Conservation (phyloP, 805 yeast genomes). For the Saccharomycopsis oosterbeekiorum region DNA sequence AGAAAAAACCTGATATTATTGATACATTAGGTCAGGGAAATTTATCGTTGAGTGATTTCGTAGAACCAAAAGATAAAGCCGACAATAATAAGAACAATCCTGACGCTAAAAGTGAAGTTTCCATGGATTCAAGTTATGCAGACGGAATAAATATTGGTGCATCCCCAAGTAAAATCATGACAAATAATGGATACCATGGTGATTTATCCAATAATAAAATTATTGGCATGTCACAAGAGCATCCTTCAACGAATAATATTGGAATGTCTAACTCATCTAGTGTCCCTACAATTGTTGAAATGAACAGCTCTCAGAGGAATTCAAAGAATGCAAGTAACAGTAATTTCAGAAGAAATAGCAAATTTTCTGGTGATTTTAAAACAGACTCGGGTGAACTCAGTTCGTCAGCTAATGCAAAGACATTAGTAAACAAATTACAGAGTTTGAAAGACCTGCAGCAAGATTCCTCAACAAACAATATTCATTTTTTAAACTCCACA, state of each 20-base stretch:
- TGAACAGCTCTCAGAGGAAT: background rate
- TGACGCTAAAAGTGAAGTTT: background rate
- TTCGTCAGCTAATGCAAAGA: background rate
- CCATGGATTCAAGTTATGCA: background rate
- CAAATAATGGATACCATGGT: background rate
- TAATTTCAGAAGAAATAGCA: background rate
- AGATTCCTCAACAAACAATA: background rate
- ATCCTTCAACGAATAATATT: background rate
- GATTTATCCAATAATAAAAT: background rate
- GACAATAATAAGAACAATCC: background rate
- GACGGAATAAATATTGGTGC: background rate
- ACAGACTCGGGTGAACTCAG: background rate
- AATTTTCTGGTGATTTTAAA: background rate
- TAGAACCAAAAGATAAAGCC: background rate
- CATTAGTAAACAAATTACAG: background rate
- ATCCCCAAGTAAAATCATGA: background rate
- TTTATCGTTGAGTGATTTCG: constrained; percentile 15
- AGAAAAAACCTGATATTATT: background rate
- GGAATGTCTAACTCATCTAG: background rate
- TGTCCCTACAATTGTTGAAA: background rate
- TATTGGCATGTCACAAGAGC: background rate
- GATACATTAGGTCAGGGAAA: constrained; percentile 15
- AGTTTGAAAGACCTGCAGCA: background rate
- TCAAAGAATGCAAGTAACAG: background rate
- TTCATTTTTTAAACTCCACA: background rate